A percentile compares a stretch with the other conserved stretches of the same genome.
Evolutionary conservation across 257 asterid genomes (phyloP).

Genomic region (Craterostigma plantagineum): DNA sequence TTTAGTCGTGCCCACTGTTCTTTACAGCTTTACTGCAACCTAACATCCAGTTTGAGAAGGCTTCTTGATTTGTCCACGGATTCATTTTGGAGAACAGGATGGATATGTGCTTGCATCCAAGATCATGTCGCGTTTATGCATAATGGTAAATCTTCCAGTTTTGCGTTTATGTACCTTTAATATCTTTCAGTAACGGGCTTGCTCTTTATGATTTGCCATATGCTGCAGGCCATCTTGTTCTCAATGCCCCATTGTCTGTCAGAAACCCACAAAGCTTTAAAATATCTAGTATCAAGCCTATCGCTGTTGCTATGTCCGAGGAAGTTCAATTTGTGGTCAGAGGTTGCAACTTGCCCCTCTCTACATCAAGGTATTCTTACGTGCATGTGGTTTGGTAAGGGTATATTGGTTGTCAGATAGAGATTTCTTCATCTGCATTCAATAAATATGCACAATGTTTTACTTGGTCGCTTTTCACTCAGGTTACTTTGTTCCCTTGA

Average conservation of each 20-base stretch:
- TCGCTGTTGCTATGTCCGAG: constrained; percentile 66
- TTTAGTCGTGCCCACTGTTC: neutral
- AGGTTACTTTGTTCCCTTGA: constrained; percentile 68
- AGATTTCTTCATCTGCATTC: neutral
- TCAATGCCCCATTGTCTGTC: constrained; percentile 40
- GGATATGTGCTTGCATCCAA: constrained; percentile 67
- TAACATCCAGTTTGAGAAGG: constrained; percentile 49
- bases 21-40: constrained; percentile 55
- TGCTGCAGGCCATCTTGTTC: constrained; percentile 58
- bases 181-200: constrained; percentile 4
- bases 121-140: constrained; percentile 50
- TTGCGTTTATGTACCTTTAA: constrained; percentile 1
- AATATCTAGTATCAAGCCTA: constrained; percentile 59
- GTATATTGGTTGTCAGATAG: neutral
- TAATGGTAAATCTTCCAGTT: constrained; percentile 35
- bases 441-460: constrained; percentile 2
- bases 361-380: constrained; percentile 62
- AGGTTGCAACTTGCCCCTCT: constrained; percentile 47
- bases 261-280: constrained; percentile 26
- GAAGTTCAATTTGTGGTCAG: constrained; percentile 50
- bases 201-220: constrained; percentile 5
- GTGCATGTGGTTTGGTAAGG: too few species aligned
- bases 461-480: neutral
- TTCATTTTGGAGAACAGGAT: constrained; percentile 74
- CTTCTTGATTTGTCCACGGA: constrained; percentile 57